Evolutionary conservation across 768 basidiomycete genomes (phyloP), one percentile per base, ranked within the genome.

Genomic region (Pulveroboletus sp.): DNA sequence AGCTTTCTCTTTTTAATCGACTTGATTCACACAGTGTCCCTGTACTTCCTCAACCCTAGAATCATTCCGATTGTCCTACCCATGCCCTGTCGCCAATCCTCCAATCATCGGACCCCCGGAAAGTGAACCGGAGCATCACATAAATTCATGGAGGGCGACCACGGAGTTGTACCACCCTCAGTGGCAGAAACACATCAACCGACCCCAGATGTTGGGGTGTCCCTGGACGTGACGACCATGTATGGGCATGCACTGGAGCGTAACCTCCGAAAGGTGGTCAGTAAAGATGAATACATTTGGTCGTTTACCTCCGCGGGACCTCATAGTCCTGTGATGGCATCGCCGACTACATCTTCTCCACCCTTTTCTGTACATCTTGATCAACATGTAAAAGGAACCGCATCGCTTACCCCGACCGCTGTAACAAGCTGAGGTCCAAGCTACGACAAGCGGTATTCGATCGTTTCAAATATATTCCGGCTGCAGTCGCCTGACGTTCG

Each of bases 1-100:
- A 84, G 54, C 72, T 89, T 9, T 86, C 86, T 1, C 76, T 89
- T 8, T 73, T 88, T 4, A 84, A 87, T 57, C 76, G 81, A 50
- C 75, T 80, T 47, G 85, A 86, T 46, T 50, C 66, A 4, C 54
- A 65, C 18, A 74, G 76, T 6, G 55, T 62, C 60, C 75, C 62
- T 47, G 66, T 61, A n/a, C 72, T 72, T 18, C 57, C 66, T 46
- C 68, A 59, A 57, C 48, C 54, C 31, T 49, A 55, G 43, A 49
- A 46, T n/a, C 35, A 38, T 32, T 36, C 35, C 1, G 41, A 43
- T 15, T 43, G 65, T 5, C 11, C 51, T 17, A 64, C 69, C 1
- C 75, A 72, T 21, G 62, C 67, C 21, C 64, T 87, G 15, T 80
- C 84, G 1, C 82, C 86, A 4, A 80, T 86, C 27, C 73, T 70